Evolutionary conservation across 2,329 filamentous ascomycete species (phyloP).

Genomic region (Scortechinia acanthostroma): DNA sequence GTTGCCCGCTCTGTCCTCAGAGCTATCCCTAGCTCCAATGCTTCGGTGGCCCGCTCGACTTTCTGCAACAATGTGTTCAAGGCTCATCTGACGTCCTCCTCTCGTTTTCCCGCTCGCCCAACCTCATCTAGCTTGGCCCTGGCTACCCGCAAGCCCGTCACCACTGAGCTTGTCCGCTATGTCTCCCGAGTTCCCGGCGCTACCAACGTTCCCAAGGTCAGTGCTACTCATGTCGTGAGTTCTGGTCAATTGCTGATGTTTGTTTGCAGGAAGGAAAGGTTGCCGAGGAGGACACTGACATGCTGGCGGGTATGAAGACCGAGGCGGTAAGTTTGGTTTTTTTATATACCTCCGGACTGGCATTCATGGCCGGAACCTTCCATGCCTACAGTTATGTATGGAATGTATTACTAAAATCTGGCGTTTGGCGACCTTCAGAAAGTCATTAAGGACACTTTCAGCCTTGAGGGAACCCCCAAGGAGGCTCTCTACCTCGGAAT

Average conservation of each 20-base stretch:
- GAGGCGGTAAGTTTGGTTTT: background rate
- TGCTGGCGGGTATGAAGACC: slow-evolving; percentile 2
- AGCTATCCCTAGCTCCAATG: slow-evolving; percentile 30
- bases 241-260: background rate
- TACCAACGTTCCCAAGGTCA: background rate
- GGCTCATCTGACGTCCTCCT: slow-evolving; percentile 30
- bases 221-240: background rate
- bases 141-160: slow-evolving; percentile 21
- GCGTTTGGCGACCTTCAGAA: slow-evolving; percentile 28
- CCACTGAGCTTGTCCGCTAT: background rate
- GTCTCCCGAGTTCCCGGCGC: background rate
- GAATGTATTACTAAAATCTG: too few species aligned
- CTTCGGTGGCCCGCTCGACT: slow-evolving; percentile 26
- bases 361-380: too few species aligned
- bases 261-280: background rate
- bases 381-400: too few species aligned
- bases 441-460: slow-evolving; percentile 64
- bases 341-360: too few species aligned
- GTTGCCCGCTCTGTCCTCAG: slow-evolving; percentile 32
- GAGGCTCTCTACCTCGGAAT: slow-evolving; percentile 64
- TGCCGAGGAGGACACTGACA: background rate
- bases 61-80: slow-evolving; percentile 28
- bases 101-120: slow-evolving; percentile 22
- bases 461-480: slow-evolving; percentile 54
- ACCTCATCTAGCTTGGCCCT: slow-evolving; percentile 27